Percentiles rank a stretch among this genome's conserved stretches.
These are phyloP conservation scores for Teratosphaeriaceae sp. DNA, from an alignment of 2,329 filamentous ascomycete genomes.

Conservation along the genomic window DNA sequence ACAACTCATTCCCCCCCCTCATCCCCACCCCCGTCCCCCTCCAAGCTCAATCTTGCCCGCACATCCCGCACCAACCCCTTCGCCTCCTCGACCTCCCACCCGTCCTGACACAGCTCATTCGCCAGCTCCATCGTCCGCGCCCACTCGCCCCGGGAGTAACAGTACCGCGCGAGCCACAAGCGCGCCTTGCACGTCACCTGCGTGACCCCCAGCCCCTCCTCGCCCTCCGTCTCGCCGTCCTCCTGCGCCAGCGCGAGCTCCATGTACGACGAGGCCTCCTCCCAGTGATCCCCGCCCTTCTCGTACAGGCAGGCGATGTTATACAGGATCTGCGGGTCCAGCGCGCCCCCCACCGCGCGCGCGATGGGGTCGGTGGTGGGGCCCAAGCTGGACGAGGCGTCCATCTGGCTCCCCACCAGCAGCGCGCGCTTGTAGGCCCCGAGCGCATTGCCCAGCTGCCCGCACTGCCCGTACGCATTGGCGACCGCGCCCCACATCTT, in stretches of 20 bases:
- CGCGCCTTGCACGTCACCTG: constrained; percentile 85
- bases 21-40: constrained; percentile 8
- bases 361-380: constrained; percentile 33
- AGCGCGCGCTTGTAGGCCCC: constrained; percentile 91
- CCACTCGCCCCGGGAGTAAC: constrained; percentile 70
- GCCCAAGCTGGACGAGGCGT: constrained; percentile 46
- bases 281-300: constrained; percentile 63
- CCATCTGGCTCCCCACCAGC: constrained; percentile 80
- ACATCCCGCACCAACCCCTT: constrained; percentile 88
- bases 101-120: constrained; percentile 89
- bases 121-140: constrained; percentile 71
- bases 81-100: constrained; percentile 92
- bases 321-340: constrained; percentile 85
- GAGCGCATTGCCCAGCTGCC: constrained; percentile 80
- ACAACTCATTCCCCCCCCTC: background rate
- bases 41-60: constrained; percentile 58
- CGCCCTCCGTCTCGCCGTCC: constrained; percentile 52
- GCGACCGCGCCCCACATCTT: constrained; percentile 99
- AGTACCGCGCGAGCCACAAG: constrained; percentile 84
- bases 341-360: constrained; percentile 48
- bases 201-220: constrained; percentile 70
- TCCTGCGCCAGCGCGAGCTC: constrained; percentile 92
- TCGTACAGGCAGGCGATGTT: constrained; percentile 91
- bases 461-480: constrained; percentile 85
- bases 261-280: constrained; percentile 89